Base-by-base conservation (phyloP, 202 grass and related monocot genomes). In the Eragrostis tef region DNA sequence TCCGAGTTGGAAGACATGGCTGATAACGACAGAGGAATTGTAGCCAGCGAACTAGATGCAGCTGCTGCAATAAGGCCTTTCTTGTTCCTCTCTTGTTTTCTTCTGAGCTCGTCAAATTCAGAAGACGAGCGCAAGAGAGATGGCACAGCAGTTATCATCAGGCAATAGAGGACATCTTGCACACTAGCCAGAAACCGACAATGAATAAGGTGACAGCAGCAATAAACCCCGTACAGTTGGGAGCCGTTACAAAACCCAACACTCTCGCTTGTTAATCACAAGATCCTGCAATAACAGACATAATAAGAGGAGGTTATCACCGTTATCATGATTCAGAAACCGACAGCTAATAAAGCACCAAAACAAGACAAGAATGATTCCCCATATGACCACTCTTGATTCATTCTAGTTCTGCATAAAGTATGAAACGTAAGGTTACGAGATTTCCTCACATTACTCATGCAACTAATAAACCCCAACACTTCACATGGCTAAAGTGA, bases 1-100 rank as follows among this genome's bases (percentile, higher is more conserved):
- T 96, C 91, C 78, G 89, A 73, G 74, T 89, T 96, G 81, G 66
- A 81, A 79, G 89, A 81, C 90, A 99, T 96, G 64, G 67, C 24
- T 3, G 29, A 73, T 49, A 71, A 36, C 14, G 6, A 64, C 24
- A 80, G 42, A 81, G 47, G 60, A 66, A 46, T 25, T 29, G 50
- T 75, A 44, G 56, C 73, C 20, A 75, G 71, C 36, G 53, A 72
- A 81, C 78, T 43, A 64, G 21, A 81, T 27, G 49, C 50, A 73
- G 59, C 27, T 67, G 27, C 41, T 45, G 77, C 3, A 65, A 60
- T 66, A 29, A 44, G 31, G 16, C 67, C 67, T 77, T 78, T 78
- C 29, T 73, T 74, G 21, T 21, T 36, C 68, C 87, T 81, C n/a
- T n/a, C 77, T 22, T 78, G 68, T 73, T 82, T 58, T 74, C 74